Base-by-base conservation (phyloP, 1,284 basidiomycete genomes). In the Apiotrichum porosum region DNA sequence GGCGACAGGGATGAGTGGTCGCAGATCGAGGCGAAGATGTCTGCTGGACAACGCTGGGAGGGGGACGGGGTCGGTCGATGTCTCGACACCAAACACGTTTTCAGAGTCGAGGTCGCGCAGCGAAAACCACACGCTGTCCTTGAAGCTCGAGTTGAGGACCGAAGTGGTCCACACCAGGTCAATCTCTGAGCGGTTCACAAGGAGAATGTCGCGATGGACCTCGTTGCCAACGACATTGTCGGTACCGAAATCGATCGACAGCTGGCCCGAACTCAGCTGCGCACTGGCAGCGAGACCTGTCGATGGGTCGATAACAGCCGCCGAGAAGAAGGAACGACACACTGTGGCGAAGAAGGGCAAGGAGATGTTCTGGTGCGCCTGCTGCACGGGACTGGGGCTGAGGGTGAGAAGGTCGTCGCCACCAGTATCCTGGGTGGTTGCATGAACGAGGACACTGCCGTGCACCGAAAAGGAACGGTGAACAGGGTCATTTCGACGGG, bases 71-170 rank as follows among this genome's bases (percentile, higher is more conserved):
- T 65, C 62, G 12, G 56, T 45, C 10, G 65, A 63, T 17, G 55
- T 55, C 39, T 71, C 69, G 13, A 68, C 60, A 9, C 69, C 69
- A 60, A 71, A 71, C 31, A 71, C 69, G 38, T 71, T 71, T 42
- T 71, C 69, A 4, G 69, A 71, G 42, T 71, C 69, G 21, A 71
- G 57, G 46, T 71, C 69, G 3, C 69, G 67, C 2, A 71, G 54
- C 13, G 65, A 64, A 55, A 71, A 67, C 69, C 69, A 71, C 4
- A 67, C 65, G 3, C 57, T 54, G 33, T 69, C 66, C 44, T 69
- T 69, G 54, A 57, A 57, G 8, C 60, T 58, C 3, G 62, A 56
- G 32, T 59, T 65, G 42, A 68, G 62, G 8, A 71, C 63, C 2
- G 60, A 49, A 1, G 66, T 68, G 3, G 49, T 63, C 69, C 69